Percentiles rank a stretch among this genome's conserved stretches.
These are phyloP conservation scores for Rhododendron griersonianum DNA, from an alignment of 148 eudicot genomes.

Conservation along the genomic window DNA sequence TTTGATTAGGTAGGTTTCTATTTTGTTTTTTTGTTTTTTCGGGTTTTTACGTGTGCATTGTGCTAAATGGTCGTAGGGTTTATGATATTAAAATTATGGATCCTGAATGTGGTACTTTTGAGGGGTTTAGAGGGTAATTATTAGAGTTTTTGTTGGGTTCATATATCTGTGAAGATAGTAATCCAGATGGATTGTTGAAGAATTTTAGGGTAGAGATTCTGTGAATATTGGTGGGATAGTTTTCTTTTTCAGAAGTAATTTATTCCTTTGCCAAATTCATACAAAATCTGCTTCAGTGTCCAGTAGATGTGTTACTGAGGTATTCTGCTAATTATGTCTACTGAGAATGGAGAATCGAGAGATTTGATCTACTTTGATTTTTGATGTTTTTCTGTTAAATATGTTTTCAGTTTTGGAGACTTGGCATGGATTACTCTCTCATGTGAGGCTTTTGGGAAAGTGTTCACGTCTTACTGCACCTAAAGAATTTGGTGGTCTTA, in stretches of 20 bases:
- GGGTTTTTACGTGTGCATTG: neutral
- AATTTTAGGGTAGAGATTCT: neutral
- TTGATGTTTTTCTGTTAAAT: neutral
- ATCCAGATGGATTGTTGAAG: neutral
- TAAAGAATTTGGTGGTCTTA: no score
- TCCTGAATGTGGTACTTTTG: neutral
- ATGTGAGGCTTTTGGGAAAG: neutral
- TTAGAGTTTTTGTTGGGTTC: neutral
- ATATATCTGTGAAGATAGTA: neutral
- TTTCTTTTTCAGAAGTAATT: neutral
- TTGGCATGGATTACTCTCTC: neutral
- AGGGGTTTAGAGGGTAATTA: neutral
- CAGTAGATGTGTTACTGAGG: neutral
- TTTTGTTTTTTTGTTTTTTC: neutral
- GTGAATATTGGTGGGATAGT: neutral
- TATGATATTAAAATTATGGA: neutral
- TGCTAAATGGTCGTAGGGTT: neutral
- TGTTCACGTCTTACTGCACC: neutral
- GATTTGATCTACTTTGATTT: neutral
- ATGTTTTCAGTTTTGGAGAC: neutral
- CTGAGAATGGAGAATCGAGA: neutral
- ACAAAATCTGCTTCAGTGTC: neutral
- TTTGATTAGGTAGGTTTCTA: slow-evolving; percentile 15
- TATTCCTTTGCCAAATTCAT: neutral
- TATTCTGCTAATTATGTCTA: neutral